Base-by-base conservation (phyloP, 2,329 filamentous ascomycete genomes). In the Zymoseptoria brevis region DNA sequence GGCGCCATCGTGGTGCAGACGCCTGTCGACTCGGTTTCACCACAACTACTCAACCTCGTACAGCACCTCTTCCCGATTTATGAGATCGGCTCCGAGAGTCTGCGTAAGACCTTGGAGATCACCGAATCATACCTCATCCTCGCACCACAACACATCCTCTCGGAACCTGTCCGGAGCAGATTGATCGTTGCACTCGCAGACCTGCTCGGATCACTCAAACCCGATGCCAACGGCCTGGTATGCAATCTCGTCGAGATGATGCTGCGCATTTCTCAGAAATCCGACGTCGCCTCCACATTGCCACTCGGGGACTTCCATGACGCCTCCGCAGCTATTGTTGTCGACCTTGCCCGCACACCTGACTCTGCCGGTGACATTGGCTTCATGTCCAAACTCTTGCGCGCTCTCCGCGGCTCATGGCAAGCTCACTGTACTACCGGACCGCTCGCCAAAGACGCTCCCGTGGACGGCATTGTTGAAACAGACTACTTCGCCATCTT, bases 401-500 rank as follows among this genome's bases (percentile, higher is more conserved):
- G 75, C 45, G 77, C 75, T 9, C 70, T 81, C 0, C 74, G 73
- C 19, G 74, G 72, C 9, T 71, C 70, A 53, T 77, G 84, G 81
- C 83, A 88, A 68, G 86, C 89, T 2, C 87, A 89, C 67, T 87
- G 95, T 71, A 90, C 88, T 0, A 89, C 88, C 0, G 93, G 94
- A 0, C 92, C 93, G 0, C 88, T 89, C 68, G 82, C 82, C 24
- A 88, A 82, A 65, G 79, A 83, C 19, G 82, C 86, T 49, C 83
- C 84, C 29, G 82, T 96, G 35, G 87, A 87, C 66, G 84, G 86
- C 11, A 81, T 91, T 9, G 86, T 89, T 0, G 86, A 96, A 69
- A 88, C 88, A 0, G 89, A 96, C 70, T 96, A 96, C 72, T 88
- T 96, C 69, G 83, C 85, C 4, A 85, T 97, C 1, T 80, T 99